phyloP scores from a whole-genome alignment of 164 flowering plant genomes.

The Tetracentron sinense region DNA sequence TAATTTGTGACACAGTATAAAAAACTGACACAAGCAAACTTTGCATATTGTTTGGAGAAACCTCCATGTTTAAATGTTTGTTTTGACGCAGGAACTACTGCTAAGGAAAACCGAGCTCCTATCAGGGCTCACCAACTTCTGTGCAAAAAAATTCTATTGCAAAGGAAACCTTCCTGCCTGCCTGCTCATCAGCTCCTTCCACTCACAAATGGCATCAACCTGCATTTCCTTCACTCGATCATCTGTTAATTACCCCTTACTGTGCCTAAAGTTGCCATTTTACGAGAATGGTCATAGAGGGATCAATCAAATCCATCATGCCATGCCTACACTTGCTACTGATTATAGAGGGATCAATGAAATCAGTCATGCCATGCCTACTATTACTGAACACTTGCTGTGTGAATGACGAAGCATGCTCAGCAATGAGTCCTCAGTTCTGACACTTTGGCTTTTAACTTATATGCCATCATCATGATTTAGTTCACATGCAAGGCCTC shows the following conservation, averaged over 20 bases:
- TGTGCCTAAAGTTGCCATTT: conserved; percentile 49
- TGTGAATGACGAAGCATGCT: conserved; percentile 72
- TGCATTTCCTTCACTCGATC: conserved; percentile 49
- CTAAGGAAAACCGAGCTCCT: conserved; percentile 57
- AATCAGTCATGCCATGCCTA: conserved; percentile 53
- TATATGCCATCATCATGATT: conserved; percentile 48
- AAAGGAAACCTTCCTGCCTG: conserved; percentile 52
- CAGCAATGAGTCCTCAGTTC: conserved; percentile 58
- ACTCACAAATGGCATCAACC: conserved; percentile 58
- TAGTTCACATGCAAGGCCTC: conserved; percentile 71
- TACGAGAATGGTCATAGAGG: conserved; percentile 51
- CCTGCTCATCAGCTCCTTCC: conserved; percentile 50
- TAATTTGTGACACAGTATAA: conserved; percentile 13
- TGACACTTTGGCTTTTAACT: conserved; percentile 48
- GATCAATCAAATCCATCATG: conserved; percentile 43
- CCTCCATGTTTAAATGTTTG: conserved; percentile 65
- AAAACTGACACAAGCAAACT: conserved; percentile 19
- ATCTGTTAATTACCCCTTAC: conserved; percentile 44
- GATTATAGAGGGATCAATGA: conserved; percentile 39
- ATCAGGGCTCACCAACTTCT: conserved; percentile 55
- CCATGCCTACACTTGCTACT: conserved; percentile 48
- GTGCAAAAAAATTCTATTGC: conserved; percentile 47
- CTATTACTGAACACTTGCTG: conserved; percentile 55
- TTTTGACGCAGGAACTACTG: conserved; percentile 88
- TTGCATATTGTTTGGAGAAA: conserved; percentile 29